Evolutionary conservation across 1,284 basidiomycete genomes (phyloP).

Genomic region (Ceratobasidium sp.): DNA sequence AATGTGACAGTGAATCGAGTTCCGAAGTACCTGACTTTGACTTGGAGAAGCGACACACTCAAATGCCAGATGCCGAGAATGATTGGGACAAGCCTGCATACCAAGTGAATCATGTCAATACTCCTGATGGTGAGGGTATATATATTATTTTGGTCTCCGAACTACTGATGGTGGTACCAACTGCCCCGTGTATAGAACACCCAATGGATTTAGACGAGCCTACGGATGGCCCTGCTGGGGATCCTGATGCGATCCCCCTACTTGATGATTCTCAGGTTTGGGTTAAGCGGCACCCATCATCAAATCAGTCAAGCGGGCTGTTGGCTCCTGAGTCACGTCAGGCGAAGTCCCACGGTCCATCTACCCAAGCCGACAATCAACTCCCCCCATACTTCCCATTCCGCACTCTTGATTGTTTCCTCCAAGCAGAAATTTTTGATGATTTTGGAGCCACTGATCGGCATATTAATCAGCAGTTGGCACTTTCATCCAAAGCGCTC

Average conservation of each 20-base stretch:
- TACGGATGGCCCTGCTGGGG: background rate
- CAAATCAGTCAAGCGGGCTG: background rate
- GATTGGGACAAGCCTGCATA: no score
- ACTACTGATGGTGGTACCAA: background rate
- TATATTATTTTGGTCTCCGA: background rate
- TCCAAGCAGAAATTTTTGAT: background rate
- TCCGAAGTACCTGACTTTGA: no score
- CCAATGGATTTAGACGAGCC: no score
- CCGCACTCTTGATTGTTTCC: background rate
- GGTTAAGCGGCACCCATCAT: slow-evolving; percentile 4
- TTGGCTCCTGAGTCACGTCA: background rate
- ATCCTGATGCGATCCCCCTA: background rate
- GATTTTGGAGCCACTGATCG: background rate
- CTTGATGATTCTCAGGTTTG: background rate
- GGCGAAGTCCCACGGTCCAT: background rate
- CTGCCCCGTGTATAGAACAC: no score
- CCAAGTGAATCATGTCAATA: no score
- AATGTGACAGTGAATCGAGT: no score
- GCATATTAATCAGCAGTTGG: background rate
- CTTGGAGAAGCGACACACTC: no score
- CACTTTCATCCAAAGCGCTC: background rate
- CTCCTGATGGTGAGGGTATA: background rate
- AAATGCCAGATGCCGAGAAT: no score
- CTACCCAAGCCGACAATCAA: background rate
- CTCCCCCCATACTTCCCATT: background rate